Evolutionary conservation across 345 rosid genomes (phyloP).

Genomic region (Pistacia integerrima): DNA sequence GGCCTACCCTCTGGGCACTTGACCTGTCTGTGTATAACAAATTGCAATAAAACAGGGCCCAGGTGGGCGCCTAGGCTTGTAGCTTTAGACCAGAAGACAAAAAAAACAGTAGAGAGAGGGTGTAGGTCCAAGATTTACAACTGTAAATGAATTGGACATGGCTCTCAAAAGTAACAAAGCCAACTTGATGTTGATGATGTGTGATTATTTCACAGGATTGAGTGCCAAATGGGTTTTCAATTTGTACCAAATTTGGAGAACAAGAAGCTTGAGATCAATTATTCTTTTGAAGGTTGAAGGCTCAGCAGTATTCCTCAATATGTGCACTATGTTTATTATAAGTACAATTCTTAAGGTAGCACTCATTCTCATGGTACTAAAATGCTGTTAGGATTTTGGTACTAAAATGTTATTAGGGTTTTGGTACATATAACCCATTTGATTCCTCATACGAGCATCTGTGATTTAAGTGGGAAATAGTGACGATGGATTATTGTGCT

Average conservation of each 20-base stretch:
- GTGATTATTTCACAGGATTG: neutral
- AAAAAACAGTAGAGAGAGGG: neutral
- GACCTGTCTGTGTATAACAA: neutral
- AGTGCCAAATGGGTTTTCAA: neutral
- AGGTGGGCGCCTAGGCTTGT: neutral
- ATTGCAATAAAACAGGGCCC: neutral
- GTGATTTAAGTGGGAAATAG: too few species aligned
- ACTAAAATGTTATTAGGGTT: too few species aligned
- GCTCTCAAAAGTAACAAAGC: too few species aligned
- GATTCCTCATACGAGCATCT: too few species aligned
- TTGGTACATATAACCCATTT: too few species aligned
- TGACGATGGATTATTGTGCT: too few species aligned
- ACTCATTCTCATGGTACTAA: too few species aligned
- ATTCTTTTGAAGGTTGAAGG: too few species aligned
- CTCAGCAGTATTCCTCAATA: too few species aligned
- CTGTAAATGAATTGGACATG: neutral
- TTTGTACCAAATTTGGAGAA: neutral
- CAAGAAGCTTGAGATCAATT: neutral
- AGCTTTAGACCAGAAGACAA: neutral
- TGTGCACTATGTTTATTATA: too few species aligned
- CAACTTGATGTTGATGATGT: neutral
- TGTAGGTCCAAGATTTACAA: neutral
- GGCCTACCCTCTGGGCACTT: neutral
- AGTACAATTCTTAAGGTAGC: too few species aligned
- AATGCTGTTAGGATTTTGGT: too few species aligned